Evolutionary conservation across 2,329 filamentous ascomycete genomes (phyloP).

Genomic region (Beauveria australis): DNA sequence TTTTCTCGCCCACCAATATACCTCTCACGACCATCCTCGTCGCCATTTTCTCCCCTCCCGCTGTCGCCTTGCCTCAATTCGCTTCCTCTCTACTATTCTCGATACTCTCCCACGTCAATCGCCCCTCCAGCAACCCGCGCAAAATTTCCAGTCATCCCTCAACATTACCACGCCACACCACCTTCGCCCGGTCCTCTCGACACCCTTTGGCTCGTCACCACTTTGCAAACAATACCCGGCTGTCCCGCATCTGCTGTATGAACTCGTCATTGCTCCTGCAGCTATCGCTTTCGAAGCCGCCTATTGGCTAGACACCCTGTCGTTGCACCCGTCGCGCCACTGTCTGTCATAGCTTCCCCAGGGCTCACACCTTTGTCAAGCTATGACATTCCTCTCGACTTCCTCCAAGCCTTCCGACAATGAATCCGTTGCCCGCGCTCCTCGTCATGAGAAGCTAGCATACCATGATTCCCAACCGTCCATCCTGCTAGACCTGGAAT

Average conservation of each 20-base stretch:
- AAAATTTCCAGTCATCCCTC: background rate
- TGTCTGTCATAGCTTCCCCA: background rate
- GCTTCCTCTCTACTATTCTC: background rate
- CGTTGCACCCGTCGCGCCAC: background rate
- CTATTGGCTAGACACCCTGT: background rate
- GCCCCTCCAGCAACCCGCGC: background rate
- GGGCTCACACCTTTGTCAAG: background rate
- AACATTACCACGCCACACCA: background rate
- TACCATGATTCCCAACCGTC: background rate
- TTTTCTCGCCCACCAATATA: background rate
- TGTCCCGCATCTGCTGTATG: background rate
- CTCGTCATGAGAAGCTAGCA: background rate
- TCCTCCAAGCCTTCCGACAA: background rate
- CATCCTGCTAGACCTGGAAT: background rate
- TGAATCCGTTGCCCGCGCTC: background rate
- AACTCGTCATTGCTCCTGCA: background rate
- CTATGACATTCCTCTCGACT: slow-evolving; percentile 3
- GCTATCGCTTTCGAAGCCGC: background rate
- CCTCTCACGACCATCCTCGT: background rate
- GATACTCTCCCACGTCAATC: background rate
- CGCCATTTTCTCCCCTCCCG: background rate
- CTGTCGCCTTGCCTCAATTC: background rate
- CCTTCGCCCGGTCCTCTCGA: background rate
- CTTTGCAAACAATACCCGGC: no score
- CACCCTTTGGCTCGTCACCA: background rate